A percentile compares a stretch with the other conserved stretches of the same genome.
phyloP scores from a whole-genome alignment of 2,329 filamentous ascomycete species.

The Colletotrichum aenigma region DNA sequence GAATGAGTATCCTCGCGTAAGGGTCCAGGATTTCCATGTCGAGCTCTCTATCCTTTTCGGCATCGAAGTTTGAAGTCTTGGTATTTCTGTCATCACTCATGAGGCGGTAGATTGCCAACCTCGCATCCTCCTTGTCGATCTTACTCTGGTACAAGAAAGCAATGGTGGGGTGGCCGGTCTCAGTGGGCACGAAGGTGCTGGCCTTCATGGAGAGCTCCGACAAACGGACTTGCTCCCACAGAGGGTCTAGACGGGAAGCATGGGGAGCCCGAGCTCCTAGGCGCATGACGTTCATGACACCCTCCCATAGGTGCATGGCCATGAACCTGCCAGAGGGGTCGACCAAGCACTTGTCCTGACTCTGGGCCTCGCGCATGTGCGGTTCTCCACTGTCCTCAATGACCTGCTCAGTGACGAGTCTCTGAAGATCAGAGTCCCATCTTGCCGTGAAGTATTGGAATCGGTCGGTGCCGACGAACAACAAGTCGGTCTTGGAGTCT shows the following conservation, averaged over 20 bases:
- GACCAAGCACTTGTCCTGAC: slow-evolving; percentile 80
- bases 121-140: slow-evolving; percentile 55
- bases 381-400: slow-evolving; percentile 61
- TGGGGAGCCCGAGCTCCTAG: slow-evolving; percentile 50
- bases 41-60: slow-evolving; percentile 58
- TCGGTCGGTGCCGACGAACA: slow-evolving; percentile 91
- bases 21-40: slow-evolving; percentile 58
- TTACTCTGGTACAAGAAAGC: slow-evolving; percentile 63
- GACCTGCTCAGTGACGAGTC: slow-evolving; percentile 55
- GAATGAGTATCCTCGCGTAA: slow-evolving; percentile 66
- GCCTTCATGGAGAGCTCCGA: slow-evolving; percentile 65
- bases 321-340: slow-evolving; percentile 75
- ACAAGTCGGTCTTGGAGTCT: slow-evolving; percentile 76
- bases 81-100: slow-evolving; percentile 63
- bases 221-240: slow-evolving; percentile 59
- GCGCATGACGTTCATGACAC: slow-evolving; percentile 60
- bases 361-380: slow-evolving; percentile 78
- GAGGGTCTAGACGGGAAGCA: slow-evolving; percentile 44
- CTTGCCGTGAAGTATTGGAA: slow-evolving; percentile 89
- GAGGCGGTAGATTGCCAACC: slow-evolving; percentile 63
- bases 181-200: slow-evolving; percentile 61
- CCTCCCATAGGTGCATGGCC: slow-evolving; percentile 65
- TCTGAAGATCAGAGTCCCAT: slow-evolving; percentile 69
- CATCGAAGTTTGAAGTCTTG: slow-evolving; percentile 59
- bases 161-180: slow-evolving; percentile 61